A percentile compares a stretch with the other conserved stretches of the same genome.
These are phyloP conservation scores for Geotrichum armillariae DNA, from an alignment of 1,139 yeast genomes.

Conservation along the genomic window DNA sequence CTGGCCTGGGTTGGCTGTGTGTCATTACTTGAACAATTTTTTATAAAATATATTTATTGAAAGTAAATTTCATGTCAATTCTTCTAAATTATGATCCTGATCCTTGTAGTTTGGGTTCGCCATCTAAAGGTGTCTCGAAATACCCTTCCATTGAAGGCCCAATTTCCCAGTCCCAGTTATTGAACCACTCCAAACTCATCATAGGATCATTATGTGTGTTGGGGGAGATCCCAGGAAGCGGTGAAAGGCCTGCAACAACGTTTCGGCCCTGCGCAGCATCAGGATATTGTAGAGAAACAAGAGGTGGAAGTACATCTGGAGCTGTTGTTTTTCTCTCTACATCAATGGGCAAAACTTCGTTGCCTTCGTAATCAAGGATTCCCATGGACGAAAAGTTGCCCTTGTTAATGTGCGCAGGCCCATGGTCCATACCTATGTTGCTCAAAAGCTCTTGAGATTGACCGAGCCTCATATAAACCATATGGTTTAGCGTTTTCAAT, in stretches of 20 bases:
- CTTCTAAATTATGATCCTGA: neutral
- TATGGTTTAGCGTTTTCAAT: constrained; percentile 55
- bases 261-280: no score
- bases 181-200: constrained; percentile 33
- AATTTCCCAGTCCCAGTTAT: constrained; percentile 31
- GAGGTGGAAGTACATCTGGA: no score
- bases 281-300: no score
- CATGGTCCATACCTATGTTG: constrained; percentile 55
- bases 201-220: constrained; percentile 18
- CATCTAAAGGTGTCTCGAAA: no score
- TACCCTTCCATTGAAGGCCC: neutral
- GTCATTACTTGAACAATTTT: constrained; percentile 53
- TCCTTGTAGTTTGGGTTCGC: no score
- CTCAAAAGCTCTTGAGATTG: constrained; percentile 44
- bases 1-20: constrained; percentile 74
- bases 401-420: constrained; percentile 54
- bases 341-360: constrained; percentile 10
- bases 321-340: constrained; percentile 1
- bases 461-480: constrained; percentile 48
- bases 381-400: constrained; percentile 44
- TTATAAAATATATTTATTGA: neutral
- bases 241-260: neutral
- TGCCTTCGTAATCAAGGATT: constrained; percentile 26
- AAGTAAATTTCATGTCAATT: neutral
- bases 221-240: neutral